A percentile compares a stretch with the other conserved stretches of the same genome.
phyloP scores from a whole-genome alignment of 805 yeast genomes.

The Metschnikowia gelsemii region DNA sequence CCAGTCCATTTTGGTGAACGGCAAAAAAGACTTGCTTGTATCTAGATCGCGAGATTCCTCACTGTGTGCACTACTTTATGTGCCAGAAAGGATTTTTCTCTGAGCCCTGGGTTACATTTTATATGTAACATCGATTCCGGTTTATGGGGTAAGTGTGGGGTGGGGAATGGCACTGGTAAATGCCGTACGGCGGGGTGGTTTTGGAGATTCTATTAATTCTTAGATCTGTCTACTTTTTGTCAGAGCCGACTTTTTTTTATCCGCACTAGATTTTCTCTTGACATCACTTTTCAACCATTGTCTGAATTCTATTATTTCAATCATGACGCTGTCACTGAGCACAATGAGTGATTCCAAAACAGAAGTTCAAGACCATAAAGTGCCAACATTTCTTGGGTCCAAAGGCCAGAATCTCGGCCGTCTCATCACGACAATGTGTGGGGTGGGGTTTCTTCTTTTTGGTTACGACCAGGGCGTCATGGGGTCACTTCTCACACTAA shows the following conservation, averaged over 20 bases:
- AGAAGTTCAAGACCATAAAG: neutral
- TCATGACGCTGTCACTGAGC: constrained; percentile 3
- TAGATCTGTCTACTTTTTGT: too few relatives aligned
- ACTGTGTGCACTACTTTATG: too few relatives aligned
- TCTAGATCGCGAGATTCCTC: too few relatives aligned
- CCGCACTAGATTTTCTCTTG: neutral
- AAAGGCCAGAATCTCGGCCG: constrained; percentile 14
- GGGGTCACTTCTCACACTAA: constrained; percentile 27
- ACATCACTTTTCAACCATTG: neutral
- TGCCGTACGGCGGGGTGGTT: too few relatives aligned
- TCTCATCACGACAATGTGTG: constrained; percentile 18
- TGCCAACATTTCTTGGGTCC: constrained; percentile 16
- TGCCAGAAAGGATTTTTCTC: too few relatives aligned
- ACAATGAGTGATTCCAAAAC: constrained; percentile 5
- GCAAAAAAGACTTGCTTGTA: too few relatives aligned
- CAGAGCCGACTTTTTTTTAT: neutral
- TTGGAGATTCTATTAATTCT: too few relatives aligned
- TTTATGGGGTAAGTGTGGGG: too few relatives aligned
- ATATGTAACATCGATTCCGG: too few relatives aligned
- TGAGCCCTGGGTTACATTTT: too few relatives aligned
- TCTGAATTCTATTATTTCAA: neutral
- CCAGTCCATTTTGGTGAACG: too few relatives aligned
- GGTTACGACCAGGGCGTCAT: constrained; percentile 46
- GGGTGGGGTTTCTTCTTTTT: constrained; percentile 33
- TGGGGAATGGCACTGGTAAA: too few relatives aligned